Conservation (phyloP, 2,329 filamentous ascomycete genomes). For the Penicillium sp. region DNA sequence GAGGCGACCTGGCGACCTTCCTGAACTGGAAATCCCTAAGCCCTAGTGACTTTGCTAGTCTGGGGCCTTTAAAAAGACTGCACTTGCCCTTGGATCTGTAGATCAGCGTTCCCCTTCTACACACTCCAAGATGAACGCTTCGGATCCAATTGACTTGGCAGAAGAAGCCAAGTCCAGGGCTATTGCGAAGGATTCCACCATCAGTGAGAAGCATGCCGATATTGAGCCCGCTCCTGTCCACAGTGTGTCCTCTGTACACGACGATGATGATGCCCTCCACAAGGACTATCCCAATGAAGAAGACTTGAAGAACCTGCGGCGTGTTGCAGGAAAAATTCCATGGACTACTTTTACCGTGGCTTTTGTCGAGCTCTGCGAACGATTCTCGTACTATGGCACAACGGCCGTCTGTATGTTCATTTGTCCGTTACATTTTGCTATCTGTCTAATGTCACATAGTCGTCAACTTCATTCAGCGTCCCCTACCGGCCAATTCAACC, state of each 20-base stretch:
- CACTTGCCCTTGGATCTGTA: background rate
- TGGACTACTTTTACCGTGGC: slow-evolving; percentile 67
- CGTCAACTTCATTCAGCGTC: slow-evolving; percentile 62
- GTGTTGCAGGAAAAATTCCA: slow-evolving; percentile 50
- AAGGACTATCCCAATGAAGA: slow-evolving; percentile 30
- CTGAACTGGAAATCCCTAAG: background rate
- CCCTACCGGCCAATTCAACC: slow-evolving; percentile 53
- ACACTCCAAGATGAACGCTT: slow-evolving; percentile 23
- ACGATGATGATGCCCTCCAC: slow-evolving; percentile 4
- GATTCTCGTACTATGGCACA: slow-evolving; percentile 75
- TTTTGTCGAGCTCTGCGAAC: slow-evolving; percentile 72
- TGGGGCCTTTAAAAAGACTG: background rate
- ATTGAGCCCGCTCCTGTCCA: slow-evolving; percentile 11
- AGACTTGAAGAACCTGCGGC: slow-evolving; percentile 35
- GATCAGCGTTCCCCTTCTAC: background rate
- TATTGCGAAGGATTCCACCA: slow-evolving; percentile 15
- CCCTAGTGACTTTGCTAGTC: background rate
- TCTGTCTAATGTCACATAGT: slow-evolving; percentile 33
- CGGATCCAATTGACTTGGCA: slow-evolving; percentile 25
- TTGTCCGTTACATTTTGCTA: background rate
- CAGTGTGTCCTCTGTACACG: background rate
- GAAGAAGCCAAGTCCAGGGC: slow-evolving; percentile 26
- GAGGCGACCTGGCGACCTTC: slow-evolving; percentile 1
- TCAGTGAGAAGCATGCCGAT: slow-evolving; percentile 14
- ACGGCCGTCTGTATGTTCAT: slow-evolving; percentile 60